phyloP scores from a whole-genome alignment of 2,329 filamentous ascomycete genomes.

The Xylariaceae sp. region DNA sequence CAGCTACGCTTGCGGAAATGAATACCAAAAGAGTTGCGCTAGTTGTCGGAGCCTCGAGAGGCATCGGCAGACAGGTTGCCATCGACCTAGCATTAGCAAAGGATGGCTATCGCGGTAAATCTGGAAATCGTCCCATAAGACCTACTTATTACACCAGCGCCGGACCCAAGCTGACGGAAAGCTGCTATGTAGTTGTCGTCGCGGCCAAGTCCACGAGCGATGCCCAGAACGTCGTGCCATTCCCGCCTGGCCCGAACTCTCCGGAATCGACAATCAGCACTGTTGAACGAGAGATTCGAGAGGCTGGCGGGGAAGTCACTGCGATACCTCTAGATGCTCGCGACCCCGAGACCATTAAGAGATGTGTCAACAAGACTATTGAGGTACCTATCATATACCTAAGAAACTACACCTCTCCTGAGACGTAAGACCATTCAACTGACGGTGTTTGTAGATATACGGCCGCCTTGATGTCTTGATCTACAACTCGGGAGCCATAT shows the following conservation, averaged over 20 bases:
- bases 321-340: slow-evolving; percentile 68
- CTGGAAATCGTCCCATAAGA: background rate
- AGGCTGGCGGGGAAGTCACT: slow-evolving; percentile 57
- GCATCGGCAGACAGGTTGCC: slow-evolving; percentile 75
- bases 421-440: background rate
- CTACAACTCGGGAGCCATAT: slow-evolving; percentile 83
- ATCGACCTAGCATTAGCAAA: slow-evolving; percentile 70
- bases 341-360: slow-evolving; percentile 53
- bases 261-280: slow-evolving; percentile 71
- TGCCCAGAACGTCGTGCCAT: slow-evolving; percentile 48
- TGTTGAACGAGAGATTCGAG: slow-evolving; percentile 66
- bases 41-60: slow-evolving; percentile 69
- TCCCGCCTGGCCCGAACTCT: slow-evolving; percentile 74
- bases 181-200: slow-evolving; percentile 56
- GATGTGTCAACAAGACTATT: slow-evolving; percentile 54
- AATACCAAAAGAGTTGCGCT: slow-evolving; percentile 53
- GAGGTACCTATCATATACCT: slow-evolving; percentile 25
- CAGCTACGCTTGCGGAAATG: slow-evolving; percentile 6
- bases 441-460: slow-evolving; percentile 40
- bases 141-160: background rate
- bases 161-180: background rate
- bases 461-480: slow-evolving; percentile 65
- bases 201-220: slow-evolving; percentile 70
- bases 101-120: slow-evolving; percentile 62
- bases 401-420: background rate